Base-by-base conservation (phyloP, 768 basidiomycete species). In the Russula sp. region DNA sequence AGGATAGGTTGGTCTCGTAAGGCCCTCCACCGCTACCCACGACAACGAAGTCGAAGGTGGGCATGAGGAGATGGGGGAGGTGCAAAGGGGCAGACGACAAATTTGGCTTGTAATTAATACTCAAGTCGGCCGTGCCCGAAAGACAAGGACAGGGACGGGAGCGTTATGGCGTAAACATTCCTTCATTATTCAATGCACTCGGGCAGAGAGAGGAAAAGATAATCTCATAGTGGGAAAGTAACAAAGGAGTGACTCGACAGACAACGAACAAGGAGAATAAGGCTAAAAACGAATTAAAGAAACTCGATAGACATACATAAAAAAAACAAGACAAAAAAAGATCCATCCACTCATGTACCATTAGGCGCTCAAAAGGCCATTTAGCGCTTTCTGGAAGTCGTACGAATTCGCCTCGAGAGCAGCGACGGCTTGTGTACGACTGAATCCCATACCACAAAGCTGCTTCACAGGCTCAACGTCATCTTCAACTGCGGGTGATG, bases 391-490 rank as follows among this genome's bases (percentile, higher is more conserved):
- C 69, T 79, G 86, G 42, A 96, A 82, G 73, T 94, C 88, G 71
- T 96, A 97, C 61, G 85, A 86, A 72, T 89, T 80, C 62, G 83
- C 86, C 74, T 96, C 95, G 7, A 98, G 79, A 14, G 95, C 93
- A 14, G 81, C 81, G 8, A 98, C 83, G 0, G 92, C 91, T 72
- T 94, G 87, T 18, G 78, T 74, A 48, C 95, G 83, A 66, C 83
- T 87, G 79, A 98, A 98, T 28, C 96, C 96, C 94, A 98, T 97
- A 22, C 81, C 83, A 53, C 85, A 86, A 46, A 98, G 78, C 72
- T 89, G 86, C 71, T 86, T 90, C 24, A 94, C 89, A 2, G 86
- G 77, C 66, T 87, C 85, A 14, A 86, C 84, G 63, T 94, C 90
- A 67, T 89, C 89, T 32, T 85, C 86, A 14, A 79, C 78, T 14